Evolutionary conservation across 192 early-diverging fungal genomes (phyloP), one percentile per base, ranked within the genome.

Genomic region (Gigaspora rosea): DNA sequence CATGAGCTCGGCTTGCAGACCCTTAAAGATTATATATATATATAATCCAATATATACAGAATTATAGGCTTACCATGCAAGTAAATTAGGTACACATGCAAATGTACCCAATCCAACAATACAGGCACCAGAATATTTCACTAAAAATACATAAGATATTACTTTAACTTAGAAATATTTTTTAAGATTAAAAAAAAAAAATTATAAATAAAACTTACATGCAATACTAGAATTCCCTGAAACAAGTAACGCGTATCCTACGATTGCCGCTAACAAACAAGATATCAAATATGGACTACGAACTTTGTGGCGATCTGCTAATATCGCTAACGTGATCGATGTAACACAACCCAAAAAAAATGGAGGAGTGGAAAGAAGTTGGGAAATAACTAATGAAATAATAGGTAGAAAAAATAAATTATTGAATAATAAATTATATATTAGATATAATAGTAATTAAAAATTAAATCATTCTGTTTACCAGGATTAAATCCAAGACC

Each of bases 401-500:
- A 41, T 41, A 41, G 7, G 41, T 56, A n/a, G 0, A 27, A n/a
- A 56, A 56, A 56, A 18, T 66, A 10, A 66, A 41, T 9, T 12
- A 48, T 22, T 41, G 41, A 41, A 7, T 41, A 7, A 41, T 41
- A 41, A 3, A 41, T 41, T 41, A 41, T 1, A 41, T 16, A 6
- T 7, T 9, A 15, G 18, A 18, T 15, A 61, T 6, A 69, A 13
- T 32, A 10, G 1, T 4, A 20, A 12, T n/a, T 11, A 35, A 46
- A 52, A 6, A 64, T n/a, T 41, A 18, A 22, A 13, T 64, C 27
- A n/a, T n/a, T n/a, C n/a, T n/a, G n/a, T 47, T 15, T 56, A 71
- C 41, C 82, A 5, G 81, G 67, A 33, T 81, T 73, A 78, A 88
- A 93, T 2, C 91, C 90, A 83, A 94, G 86, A 35, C 85, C 82